A percentile compares a stretch with the other conserved stretches of the same genome.
Evolutionary conservation across 177 flowering plant species (phyloP).

Genomic region (Vitis hybrid): DNA sequence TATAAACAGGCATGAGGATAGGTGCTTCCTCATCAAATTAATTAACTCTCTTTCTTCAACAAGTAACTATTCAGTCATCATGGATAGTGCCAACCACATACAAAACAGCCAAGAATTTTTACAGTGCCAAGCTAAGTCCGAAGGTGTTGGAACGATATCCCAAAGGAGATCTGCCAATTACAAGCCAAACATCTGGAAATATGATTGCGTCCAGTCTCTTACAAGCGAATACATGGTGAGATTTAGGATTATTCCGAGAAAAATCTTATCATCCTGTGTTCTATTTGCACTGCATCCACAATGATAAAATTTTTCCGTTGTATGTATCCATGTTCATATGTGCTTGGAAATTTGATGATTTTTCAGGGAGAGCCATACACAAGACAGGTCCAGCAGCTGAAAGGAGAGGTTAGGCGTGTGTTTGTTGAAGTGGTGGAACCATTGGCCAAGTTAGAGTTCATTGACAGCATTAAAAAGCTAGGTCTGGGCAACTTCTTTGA

Average conservation of each 20-base stretch:
- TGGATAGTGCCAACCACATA: too few species aligned
- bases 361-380: conserved; percentile 31
- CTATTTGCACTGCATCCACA: too few species aligned
- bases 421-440: conserved; percentile 19
- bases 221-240: conserved; percentile 15
- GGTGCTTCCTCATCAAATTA: too few species aligned
- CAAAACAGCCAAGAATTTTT: neutral
- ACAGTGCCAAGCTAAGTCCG: neutral
- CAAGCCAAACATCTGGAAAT: conserved; percentile 46
- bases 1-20: too few species aligned
- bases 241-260: neutral
- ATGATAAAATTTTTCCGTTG: too few species aligned
- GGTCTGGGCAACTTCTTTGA: conserved; percentile 38
- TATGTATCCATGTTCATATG: too few species aligned
- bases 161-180: conserved; percentile 35
- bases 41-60: too few species aligned
- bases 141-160: neutral
- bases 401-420: conserved; percentile 19
- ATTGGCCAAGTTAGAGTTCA: conserved; percentile 33
- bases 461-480: conserved; percentile 36
- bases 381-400: conserved; percentile 19
- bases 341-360: neutral
- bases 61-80: too few species aligned
- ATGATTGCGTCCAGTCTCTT: conserved; percentile 30
- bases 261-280: too few species aligned